These are phyloP conservation scores for Pseudoneurospora amorphoporcata DNA, from an alignment of 495 filamentous ascomycete species.

Conservation along the genomic window DNA sequence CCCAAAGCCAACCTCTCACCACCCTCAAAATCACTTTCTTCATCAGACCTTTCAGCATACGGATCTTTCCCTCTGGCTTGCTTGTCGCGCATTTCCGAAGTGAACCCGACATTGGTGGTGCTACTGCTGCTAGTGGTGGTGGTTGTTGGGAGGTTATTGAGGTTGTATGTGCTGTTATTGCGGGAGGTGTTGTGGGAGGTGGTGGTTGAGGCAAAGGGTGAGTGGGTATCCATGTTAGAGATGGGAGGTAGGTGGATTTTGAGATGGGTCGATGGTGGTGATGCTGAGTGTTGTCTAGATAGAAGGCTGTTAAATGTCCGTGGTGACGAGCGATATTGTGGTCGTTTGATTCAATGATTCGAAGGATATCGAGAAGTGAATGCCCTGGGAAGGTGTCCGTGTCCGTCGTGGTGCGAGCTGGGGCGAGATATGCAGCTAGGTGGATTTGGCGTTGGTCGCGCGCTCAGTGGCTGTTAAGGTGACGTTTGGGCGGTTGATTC, in stretches of 20 bases:
- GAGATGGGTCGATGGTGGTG: neutral
- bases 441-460: neutral
- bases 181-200: neutral
- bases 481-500: neutral
- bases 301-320: too few species aligned
- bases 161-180: constrained; percentile 8
- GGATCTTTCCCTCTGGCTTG: constrained; percentile 46
- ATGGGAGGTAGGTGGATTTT: neutral
- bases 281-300: neutral
- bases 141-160: neutral
- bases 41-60: constrained; percentile 12
- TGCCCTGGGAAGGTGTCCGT: neutral
- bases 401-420: neutral
- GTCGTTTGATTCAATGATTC: neutral
- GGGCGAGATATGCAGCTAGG: neutral
- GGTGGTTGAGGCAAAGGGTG: neutral
- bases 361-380: neutral
- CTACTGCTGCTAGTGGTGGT: neutral
- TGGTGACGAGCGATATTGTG: neutral
- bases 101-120: constrained; percentile 12
- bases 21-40: neutral
- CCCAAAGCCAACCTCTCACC: neutral
- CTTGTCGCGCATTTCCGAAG: constrained; percentile 36
- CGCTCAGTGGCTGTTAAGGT: neutral
- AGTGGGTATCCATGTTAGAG: neutral